Conservation (phyloP, 2,329 filamentous ascomycete genomes). For the Fusarium mundagurra region DNA sequence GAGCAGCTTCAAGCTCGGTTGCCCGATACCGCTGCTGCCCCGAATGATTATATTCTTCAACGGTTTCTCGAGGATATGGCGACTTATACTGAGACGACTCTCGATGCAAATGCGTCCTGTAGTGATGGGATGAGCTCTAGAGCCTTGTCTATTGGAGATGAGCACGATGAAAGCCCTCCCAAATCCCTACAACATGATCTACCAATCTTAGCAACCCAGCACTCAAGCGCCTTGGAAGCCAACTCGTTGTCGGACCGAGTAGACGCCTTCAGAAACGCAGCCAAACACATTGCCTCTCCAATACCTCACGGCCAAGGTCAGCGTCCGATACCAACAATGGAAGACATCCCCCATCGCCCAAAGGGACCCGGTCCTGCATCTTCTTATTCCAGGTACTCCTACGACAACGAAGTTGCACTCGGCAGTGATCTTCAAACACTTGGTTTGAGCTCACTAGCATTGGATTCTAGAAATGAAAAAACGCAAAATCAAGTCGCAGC, state of each 20-base stretch:
- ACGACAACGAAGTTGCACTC: not conserved
- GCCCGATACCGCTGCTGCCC: not conserved
- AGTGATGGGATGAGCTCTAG: not conserved
- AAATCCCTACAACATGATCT: rapidly evolving
- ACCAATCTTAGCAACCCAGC: rapidly evolving
- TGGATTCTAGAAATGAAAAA: not conserved
- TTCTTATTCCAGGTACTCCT: not conserved
- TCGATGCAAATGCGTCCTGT: not conserved
- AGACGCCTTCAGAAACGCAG: no score
- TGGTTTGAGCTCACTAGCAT: not conserved
- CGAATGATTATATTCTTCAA: constrained; percentile 8
- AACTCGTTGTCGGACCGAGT: rapidly evolving
- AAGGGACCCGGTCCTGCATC: no score
- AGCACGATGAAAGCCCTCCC: rapidly evolving
- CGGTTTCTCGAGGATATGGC: constrained; percentile 18
- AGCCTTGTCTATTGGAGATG: not conserved
- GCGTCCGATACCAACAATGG: rapidly evolving
- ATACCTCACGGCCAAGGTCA: rapidly evolving
- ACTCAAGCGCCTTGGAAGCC: rapidly evolving
- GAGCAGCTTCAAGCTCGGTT: not conserved
- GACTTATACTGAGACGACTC: not conserved
- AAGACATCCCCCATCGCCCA: not conserved
- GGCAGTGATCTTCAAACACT: not conserved
- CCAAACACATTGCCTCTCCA: not conserved
- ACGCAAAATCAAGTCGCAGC: not conserved